Evolutionary conservation across 2,329 filamentous ascomycete species (phyloP).

Genomic region (Rutstroemia sp.): DNA sequence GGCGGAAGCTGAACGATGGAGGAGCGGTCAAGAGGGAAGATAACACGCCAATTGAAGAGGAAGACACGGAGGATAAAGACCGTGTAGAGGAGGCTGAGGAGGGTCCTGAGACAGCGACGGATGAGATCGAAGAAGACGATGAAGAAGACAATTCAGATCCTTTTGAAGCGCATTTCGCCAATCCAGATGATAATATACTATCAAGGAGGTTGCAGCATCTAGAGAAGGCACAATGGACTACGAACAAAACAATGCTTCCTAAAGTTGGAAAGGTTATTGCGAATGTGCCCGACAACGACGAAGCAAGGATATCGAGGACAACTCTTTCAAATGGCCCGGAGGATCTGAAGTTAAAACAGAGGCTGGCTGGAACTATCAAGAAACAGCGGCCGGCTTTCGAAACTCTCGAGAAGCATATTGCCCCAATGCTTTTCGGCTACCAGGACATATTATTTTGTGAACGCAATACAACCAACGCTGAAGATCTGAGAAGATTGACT

Average conservation of each 20-base stretch:
- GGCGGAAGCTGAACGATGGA: constrained; percentile 44
- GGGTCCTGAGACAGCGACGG: constrained; percentile 32
- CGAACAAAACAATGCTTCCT: constrained; percentile 35
- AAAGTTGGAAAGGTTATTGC: constrained; percentile 42
- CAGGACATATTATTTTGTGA: constrained; percentile 72
- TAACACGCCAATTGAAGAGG: constrained; percentile 12
- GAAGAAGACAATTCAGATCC: constrained; percentile 55
- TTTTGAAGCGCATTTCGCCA: constrained; percentile 74
- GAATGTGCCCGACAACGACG: constrained; percentile 38
- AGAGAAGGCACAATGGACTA: constrained; percentile 44
- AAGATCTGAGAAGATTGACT: constrained; percentile 60
- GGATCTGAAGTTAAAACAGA: constrained; percentile 61
- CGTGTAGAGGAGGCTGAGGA: constrained; percentile 44
- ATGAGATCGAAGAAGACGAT: constrained; percentile 31
- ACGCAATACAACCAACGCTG: constrained; percentile 61
- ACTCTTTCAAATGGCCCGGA: constrained; percentile 30
- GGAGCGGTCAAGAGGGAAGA: constrained; percentile 13
- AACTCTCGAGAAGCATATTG: constrained; percentile 55
- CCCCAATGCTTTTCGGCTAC: constrained; percentile 72
- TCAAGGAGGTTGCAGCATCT: constrained; percentile 44
- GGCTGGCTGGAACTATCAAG: constrained; percentile 48
- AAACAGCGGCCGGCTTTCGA: constrained; percentile 52
- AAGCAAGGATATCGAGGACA: constrained; percentile 20
- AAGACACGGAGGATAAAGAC: constrained; percentile 27
- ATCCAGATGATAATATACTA: constrained; percentile 54